Evolutionary conservation across 2,329 filamentous ascomycete genomes (phyloP).

Genomic region (Pseudogymnoascus sp.): DNA sequence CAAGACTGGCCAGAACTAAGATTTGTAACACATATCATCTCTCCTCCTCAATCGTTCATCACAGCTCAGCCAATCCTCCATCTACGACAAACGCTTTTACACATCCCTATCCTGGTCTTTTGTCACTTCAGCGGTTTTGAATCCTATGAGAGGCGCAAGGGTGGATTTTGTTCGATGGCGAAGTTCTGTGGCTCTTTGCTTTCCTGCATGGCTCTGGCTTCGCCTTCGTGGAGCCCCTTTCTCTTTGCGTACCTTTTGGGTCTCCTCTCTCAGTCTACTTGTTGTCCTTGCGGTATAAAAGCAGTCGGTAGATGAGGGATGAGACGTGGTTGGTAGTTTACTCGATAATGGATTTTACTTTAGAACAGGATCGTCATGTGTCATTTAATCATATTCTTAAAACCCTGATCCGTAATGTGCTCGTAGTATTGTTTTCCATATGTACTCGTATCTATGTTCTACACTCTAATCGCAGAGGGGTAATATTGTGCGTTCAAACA

Average conservation of each 20-base stretch:
- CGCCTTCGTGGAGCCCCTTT: conserved; percentile 17
- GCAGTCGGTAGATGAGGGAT: conserved; percentile 29
- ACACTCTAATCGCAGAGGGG: not conserved
- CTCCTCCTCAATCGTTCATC: conserved; percentile 10
- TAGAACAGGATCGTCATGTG: conserved; percentile 14
- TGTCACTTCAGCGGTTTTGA: conserved; percentile 26
- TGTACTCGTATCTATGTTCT: conserved; percentile 5
- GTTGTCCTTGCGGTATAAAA: conserved; percentile 29
- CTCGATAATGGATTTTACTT: conserved; percentile 30
- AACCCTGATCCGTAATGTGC: not conserved
- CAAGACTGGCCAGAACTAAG: conserved; percentile 61
- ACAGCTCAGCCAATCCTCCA: not conserved
- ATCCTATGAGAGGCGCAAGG: conserved; percentile 29
- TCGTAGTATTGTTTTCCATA: not conserved
- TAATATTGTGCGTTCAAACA: not conserved
- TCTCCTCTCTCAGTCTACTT: conserved; percentile 23
- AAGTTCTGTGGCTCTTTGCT: conserved; percentile 23
- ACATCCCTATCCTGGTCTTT: conserved; percentile 14
- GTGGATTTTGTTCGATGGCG: conserved; percentile 28
- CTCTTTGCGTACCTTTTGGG: conserved; percentile 19
- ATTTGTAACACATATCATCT: conserved; percentile 12
- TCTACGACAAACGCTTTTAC: conserved; percentile 8
- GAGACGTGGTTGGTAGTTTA: conserved; percentile 26
- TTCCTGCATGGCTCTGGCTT: conserved; percentile 19
- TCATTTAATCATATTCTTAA: conserved; percentile 4